Base-by-base conservation (phyloP, 2,329 filamentous ascomycete species). In the Neurospora sp. region DNA sequence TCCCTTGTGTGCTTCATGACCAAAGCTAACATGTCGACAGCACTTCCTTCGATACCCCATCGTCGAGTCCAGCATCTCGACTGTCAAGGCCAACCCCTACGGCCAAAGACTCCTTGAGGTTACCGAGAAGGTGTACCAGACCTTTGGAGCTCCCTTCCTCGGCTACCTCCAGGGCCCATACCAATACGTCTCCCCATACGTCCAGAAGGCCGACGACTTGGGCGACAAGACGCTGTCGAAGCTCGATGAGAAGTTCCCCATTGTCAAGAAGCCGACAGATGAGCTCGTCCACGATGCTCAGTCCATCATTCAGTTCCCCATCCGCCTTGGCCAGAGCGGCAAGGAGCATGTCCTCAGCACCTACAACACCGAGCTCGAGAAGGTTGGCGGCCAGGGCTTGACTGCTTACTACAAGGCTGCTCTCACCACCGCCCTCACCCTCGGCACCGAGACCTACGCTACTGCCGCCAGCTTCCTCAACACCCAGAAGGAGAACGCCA, bases 41-140 rank as follows among this genome's bases (percentile, higher is more conserved):
- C 94, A 97, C 79, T 86, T 97, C 73, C 85, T 89, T 75, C 90
- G 90, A 74, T 97, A 97, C 82, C 95, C 95, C 52, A 81, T 96
- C 74, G 87, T 97, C 78, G 88, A 88, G 78, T 93, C 97, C 80
- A 84, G 89, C 77, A 88, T 97, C 81, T 83, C 87, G 72, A 89
- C 88, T 78, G 90, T 96, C 86, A 92, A 93, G 82, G 84, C 87
- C 78, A 92, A 95, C 82, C 90, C 92, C 67, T 90, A 92, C 78
- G 94, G 92, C 78, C 90, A 93, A 80, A 93, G 90, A 82, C 94
- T 93, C 62, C 83, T 97, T 78, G 85, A 91, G 76, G 82, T 96
- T 73, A 87, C 90, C 79, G 87, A 91, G 78, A 87, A 89, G 71
- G 89, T 90, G 76, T 97, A 94, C 84, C 83, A 88, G 78, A 89